Base-by-base conservation (phyloP, 2,329 filamentous ascomycete genomes). In the Nigrograna mackinnonii region DNA sequence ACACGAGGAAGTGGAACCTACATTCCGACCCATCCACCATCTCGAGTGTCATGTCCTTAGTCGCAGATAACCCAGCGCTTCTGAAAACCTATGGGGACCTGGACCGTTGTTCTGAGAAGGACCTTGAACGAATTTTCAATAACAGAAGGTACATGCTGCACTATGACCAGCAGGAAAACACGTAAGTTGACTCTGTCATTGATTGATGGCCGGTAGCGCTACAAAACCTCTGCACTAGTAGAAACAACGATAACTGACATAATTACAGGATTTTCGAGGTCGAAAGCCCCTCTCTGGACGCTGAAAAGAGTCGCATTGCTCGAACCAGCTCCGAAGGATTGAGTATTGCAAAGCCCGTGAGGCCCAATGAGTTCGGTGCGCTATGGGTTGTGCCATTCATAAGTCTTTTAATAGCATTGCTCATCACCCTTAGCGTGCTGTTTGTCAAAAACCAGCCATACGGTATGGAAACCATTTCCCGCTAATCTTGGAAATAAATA, bases 1-100 rank as follows among this genome's bases (percentile, higher is more conserved):
- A 48, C 0, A 49, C 34, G 1, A 55, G 59, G 6, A 41, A 24
- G 1, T 40, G 49, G 4, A 52, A 51, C n/a, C 37, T 71, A 2
- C 30, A 22, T 0, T 55, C 58, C 0, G 62, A 74, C 47, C 71
- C 70, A 0, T 59, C 46, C 16, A 69, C 65, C 0, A 57, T 74
- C 4, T 61, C 64, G 0, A 53, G 60, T 3, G n/a, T 69, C 5
- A 72, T 72, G 67, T 39, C 49, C 1, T 18, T 71, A 0, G 54
- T 62, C 0, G 57, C 64, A 0, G 58, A 68, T 1, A 53, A 64
- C 18, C 13, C 47, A 5, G 6, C 36, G 0, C 14, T 67, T 2
- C 48, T 70, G 0, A 6, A 21, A 0, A 46, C 58, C 3, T 57
- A 68, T 5, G 47, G 47, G 6, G 24, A 43, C 2, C 26, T 64